A percentile compares a stretch with the other conserved stretches of the same genome.
Evolutionary conservation across 2,329 filamentous ascomycete genomes (phyloP).

Genomic region (Graphium sp.): DNA sequence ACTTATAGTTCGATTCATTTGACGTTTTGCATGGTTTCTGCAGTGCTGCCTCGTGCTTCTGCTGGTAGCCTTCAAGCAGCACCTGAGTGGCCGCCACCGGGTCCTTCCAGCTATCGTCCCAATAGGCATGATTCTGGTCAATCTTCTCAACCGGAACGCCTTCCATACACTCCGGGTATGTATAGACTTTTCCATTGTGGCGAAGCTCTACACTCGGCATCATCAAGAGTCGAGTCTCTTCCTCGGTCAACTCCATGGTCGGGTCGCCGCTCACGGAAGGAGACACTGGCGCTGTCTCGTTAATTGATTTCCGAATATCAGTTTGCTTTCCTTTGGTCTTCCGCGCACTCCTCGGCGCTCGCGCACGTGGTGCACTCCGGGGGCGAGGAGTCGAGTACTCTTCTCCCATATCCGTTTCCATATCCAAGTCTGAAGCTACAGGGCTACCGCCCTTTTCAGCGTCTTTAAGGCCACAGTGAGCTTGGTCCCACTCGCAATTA

Average conservation of each 20-base stretch:
- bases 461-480: neutral
- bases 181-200: conserved; percentile 30
- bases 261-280: neutral
- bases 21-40: no score
- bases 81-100: conserved; percentile 23
- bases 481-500: conserved; percentile 37
- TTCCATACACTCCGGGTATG: conserved; percentile 30
- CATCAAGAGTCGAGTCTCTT: conserved; percentile 1
- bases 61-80: conserved; percentile 27
- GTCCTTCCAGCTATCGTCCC: conserved; percentile 34
- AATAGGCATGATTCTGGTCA: conserved; percentile 30
- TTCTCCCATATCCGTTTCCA: no score
- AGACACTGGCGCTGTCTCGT: no score
- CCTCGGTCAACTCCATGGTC: neutral
- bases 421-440: no score
- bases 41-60: conserved; percentile 23
- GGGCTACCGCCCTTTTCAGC: neutral
- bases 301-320: no score
- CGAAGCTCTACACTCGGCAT: conserved; percentile 17
- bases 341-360: no score
- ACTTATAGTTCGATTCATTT: conserved; percentile 28
- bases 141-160: conserved; percentile 37
- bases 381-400: neutral
- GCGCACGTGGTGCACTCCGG: neutral
- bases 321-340: neutral